These are phyloP conservation scores for Inga laurina DNA, from an alignment of 306 rosid species.

Conservation along the genomic window DNA sequence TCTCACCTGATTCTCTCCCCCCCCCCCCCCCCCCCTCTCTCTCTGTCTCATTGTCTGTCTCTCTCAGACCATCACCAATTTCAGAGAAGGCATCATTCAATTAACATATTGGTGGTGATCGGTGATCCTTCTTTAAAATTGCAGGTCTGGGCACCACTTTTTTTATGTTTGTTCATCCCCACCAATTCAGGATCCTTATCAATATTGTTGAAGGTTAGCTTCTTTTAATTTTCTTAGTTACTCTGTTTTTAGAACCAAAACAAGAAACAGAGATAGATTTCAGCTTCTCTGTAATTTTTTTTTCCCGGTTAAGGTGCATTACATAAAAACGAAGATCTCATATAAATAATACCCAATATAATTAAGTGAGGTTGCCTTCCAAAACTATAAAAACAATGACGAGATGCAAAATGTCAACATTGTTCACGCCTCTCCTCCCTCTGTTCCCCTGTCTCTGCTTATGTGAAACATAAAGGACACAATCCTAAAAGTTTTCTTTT, in stretches of 20 bases:
- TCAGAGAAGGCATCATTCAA: constrained; percentile 28
- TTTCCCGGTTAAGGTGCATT: background rate
- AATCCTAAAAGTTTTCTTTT: background rate
- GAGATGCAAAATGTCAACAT: background rate
- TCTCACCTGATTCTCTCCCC: background rate
- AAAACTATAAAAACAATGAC: background rate
- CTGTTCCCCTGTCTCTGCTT: constrained; percentile 6
- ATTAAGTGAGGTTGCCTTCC: background rate
- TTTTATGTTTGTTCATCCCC: background rate
- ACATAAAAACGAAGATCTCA: background rate
- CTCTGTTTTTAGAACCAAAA: background rate
- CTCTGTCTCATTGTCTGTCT: background rate
- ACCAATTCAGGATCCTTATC: constrained; percentile 22
- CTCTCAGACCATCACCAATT: constrained; percentile 34
- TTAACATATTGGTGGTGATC: background rate
- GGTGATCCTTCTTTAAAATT: constrained; percentile 26
- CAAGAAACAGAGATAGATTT: background rate
- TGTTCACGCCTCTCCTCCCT: background rate
- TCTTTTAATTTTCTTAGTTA: background rate
- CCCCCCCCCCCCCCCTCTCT: background rate
- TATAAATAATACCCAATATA: background rate
- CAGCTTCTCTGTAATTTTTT: background rate
- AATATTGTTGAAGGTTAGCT: constrained; percentile 41
- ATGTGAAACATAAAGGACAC: background rate
- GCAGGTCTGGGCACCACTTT: constrained; percentile 21